A percentile compares a stretch with the other conserved stretches of the same genome.
phyloP scores from a whole-genome alignment of 202 grass and related monocot genomes.

The Panicum virgatum region DNA sequence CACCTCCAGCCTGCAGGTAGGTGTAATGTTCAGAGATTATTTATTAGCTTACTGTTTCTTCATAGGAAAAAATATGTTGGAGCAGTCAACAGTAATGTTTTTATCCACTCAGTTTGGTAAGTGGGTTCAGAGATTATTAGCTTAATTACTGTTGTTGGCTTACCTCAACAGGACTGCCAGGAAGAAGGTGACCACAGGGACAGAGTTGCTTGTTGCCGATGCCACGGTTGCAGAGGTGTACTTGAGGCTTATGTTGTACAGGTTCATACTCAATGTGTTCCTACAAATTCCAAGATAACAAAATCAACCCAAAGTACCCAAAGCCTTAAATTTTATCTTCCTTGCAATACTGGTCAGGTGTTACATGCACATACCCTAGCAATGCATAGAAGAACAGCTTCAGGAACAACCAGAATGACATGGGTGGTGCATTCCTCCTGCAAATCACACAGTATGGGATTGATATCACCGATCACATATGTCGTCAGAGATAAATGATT shows the following conservation, averaged over 20 bases:
- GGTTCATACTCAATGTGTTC: constrained; percentile 62
- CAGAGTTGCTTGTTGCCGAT: constrained; percentile 64
- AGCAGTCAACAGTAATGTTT: neutral
- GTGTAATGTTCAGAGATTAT: neutral
- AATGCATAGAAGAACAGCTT: constrained; percentile 69
- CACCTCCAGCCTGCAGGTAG: constrained; percentile 50
- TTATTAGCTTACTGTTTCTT: neutral
- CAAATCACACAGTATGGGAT: neutral
- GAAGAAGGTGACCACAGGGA: constrained; percentile 76
- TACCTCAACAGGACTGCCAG: constrained; percentile 67
- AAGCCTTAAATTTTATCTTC: neutral
- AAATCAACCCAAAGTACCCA: neutral
- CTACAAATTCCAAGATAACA: constrained; percentile 35
- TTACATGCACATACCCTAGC: constrained; percentile 57
- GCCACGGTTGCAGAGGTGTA: constrained; percentile 66
- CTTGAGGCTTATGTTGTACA: constrained; percentile 66
- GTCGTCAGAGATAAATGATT: too few species aligned
- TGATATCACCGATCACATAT: too few species aligned
- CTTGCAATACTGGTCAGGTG: neutral
- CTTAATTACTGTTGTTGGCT: too few species aligned
- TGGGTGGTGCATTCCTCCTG: constrained; percentile 56
- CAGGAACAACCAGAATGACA: constrained; percentile 36
- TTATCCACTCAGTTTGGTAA: neutral
- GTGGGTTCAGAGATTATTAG: neutral
- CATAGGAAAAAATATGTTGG: too few species aligned